Percentiles rank a stretch among this genome's conserved stretches.
These are phyloP conservation scores for Neostapfia colusana DNA, from an alignment of 176 grass and related monocot species.

Conservation along the genomic window DNA sequence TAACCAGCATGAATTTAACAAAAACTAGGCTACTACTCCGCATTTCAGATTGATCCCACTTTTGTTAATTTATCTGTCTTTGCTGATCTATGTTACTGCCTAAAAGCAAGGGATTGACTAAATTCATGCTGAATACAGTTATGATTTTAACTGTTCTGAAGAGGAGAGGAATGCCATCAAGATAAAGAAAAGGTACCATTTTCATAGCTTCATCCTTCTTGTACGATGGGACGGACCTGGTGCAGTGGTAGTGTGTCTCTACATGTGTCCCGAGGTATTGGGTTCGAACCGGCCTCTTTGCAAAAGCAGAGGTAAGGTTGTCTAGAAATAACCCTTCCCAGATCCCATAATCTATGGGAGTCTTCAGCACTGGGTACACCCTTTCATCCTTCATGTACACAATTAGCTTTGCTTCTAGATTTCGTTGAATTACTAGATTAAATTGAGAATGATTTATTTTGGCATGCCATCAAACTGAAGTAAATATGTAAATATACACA, in stretches of 20 bases:
- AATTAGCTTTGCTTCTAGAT: slow-evolving; percentile 7
- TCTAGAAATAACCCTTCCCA: no score
- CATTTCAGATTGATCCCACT: background rate
- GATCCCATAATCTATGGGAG: no score
- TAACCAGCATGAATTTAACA: background rate
- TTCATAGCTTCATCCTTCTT: slow-evolving; percentile 12
- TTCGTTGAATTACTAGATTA: background rate
- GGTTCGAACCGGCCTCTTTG: no score
- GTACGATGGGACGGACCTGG: background rate
- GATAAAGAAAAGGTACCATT: slow-evolving; percentile 69
- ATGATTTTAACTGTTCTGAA: slow-evolving; percentile 78
- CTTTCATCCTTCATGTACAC: no score
- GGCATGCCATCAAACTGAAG: slow-evolving; percentile 17
- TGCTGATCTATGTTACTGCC: slow-evolving; percentile 15
- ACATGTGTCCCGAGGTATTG: no score
- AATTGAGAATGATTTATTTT: slow-evolving; percentile 24
- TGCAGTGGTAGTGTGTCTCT: no score
- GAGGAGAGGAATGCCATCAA: slow-evolving; percentile 64
- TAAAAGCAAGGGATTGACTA: slow-evolving; percentile 23
- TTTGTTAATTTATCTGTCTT: background rate
- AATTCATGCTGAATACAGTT: slow-evolving; percentile 55
- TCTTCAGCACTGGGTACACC: no score
- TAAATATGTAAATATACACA: slow-evolving; percentile 6
- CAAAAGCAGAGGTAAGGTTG: no score
- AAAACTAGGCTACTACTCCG: background rate